A percentile compares a stretch with the other conserved stretches of the same genome.
phyloP scores from a whole-genome alignment of 805 yeast species.

The Yarrowia osloensis region DNA sequence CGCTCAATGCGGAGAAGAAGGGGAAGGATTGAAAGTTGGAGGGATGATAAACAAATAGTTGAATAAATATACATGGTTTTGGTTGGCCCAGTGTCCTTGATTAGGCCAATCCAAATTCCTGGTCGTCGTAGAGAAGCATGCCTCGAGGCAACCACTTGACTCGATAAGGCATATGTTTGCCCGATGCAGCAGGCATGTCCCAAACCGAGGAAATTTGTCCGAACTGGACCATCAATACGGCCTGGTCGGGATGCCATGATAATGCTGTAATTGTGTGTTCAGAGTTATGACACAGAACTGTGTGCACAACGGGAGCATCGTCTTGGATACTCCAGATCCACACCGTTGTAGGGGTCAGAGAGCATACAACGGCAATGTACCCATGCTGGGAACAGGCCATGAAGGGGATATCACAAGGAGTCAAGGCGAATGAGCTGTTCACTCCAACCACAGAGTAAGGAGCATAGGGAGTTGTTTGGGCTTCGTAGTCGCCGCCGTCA shows the following conservation, averaged over 20 bases:
- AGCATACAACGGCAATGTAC: constrained; percentile 25
- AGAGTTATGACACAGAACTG: constrained; percentile 6
- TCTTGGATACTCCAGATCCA: constrained; percentile 25
- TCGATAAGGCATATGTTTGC: neutral
- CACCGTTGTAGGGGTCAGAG: constrained; percentile 18
- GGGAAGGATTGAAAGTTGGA: neutral
- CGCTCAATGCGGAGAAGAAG: neutral
- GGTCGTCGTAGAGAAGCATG: constrained; percentile 12
- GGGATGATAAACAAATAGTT: neutral
- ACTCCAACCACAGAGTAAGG: constrained; percentile 12
- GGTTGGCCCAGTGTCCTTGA: neutral
- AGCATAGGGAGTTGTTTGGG: constrained; percentile 6
- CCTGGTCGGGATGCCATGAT: constrained; percentile 12
- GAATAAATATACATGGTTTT: constrained; percentile 1
- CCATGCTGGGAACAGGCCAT: constrained; percentile 24
- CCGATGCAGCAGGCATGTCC: constrained; percentile 20
- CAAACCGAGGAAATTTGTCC: constrained; percentile 10
- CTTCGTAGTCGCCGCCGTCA: neutral
- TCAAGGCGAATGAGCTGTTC: neutral
- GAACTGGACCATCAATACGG: neutral
- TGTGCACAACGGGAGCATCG: constrained; percentile 12
- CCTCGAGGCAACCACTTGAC: constrained; percentile 22
- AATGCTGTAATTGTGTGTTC: constrained; percentile 1
- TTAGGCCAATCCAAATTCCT: constrained; percentile 13
- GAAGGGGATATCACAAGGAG: constrained; percentile 16